phyloP scores from a whole-genome alignment of 108 stramenopile species.

The Cyclotella atomus region DNA sequence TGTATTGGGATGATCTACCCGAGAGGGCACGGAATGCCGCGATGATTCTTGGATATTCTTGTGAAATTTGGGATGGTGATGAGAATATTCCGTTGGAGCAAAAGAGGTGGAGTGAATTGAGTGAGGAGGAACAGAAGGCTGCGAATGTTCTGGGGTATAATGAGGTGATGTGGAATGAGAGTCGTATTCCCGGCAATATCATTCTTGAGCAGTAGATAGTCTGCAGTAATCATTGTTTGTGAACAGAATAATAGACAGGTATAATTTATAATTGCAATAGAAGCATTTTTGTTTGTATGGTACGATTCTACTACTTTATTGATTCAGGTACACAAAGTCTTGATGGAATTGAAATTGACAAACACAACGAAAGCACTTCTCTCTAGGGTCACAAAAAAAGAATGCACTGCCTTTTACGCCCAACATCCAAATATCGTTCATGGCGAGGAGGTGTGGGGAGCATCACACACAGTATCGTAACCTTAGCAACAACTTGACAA shows the following conservation, averaged over 20 bases:
- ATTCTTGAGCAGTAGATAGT: slow-evolving; percentile 15
- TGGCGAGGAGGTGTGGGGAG: too few species aligned
- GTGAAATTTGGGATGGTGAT: slow-evolving; percentile 8
- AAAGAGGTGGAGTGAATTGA: slow-evolving; percentile 6
- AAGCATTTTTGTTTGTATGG: too few species aligned
- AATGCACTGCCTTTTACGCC: too few species aligned
- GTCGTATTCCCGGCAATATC: not conserved
- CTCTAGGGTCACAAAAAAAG: too few species aligned
- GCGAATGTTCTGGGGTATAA: slow-evolving; percentile 26
- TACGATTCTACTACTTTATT: too few species aligned
- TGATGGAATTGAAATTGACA: too few species aligned
- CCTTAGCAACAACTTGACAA: slow-evolving; percentile 8
- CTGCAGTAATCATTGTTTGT: not conserved
- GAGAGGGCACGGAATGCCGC: slow-evolving; percentile 6
- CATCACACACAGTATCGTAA: not conserved
- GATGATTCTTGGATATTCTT: slow-evolving; percentile 2
- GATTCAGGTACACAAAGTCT: not conserved
- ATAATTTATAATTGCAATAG: not conserved
- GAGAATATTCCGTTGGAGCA: slow-evolving; percentile 1
- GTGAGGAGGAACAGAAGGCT: slow-evolving; percentile 3
- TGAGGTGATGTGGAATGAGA: slow-evolving; percentile 6
- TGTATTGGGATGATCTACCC: slow-evolving; percentile 18
- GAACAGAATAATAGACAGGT: not conserved
- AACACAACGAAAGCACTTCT: too few species aligned
- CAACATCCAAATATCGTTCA: too few species aligned